Base-by-base conservation (phyloP, 106 monocot genomes). In the Dendrobium chrysotoxum region DNA sequence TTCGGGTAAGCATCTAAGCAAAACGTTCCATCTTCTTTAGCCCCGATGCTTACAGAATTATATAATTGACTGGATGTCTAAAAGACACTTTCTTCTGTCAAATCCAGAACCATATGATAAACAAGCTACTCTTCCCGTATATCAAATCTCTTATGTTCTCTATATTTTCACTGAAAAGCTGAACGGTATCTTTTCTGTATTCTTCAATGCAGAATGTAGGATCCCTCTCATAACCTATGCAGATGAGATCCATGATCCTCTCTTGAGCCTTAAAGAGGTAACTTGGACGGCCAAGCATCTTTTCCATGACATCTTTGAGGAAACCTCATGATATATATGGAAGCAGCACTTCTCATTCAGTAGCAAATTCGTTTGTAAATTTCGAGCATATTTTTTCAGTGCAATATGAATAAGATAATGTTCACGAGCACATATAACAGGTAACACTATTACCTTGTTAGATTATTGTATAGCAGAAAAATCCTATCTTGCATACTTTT, bases 251-350 rank as follows among this genome's bases (percentile, higher is more conserved):
- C 42, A 65, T 4, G 30, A 76, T 68, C 80, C 79, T 75, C 80
- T 90, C 23, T 18, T 25, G 72, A 46, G 57, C 41, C 87, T 85
- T 21, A 31, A 50, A 7, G 47, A 83, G 58, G 47, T 87, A 76
- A 90, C 85, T 53, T 83, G 85, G 87, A 85, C 79, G 40, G 82
- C 87, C 35, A 40, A 85, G 45, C 80, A 79, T 28, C 78, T 87
- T 26, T 85, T 77, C 28, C 23, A 55, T 17, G 39, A 41, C 46
- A 82, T 89, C 20, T 75, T 80, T 54, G 82, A 55, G 35, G 75
- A 84, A 55, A 30, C 8, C 5, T 21, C 13, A 15, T n/a, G 71
- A 50, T 21, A 42, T 25, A 61, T 61, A n/a, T 61, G n/a, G 3
- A 13, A 50, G 3, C 0, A 50, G 15, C 9, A 7, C 44, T 44